phyloP scores from a whole-genome alignment of 2,329 filamentous ascomycete genomes.

The Fusarium pseudograminearum region DNA sequence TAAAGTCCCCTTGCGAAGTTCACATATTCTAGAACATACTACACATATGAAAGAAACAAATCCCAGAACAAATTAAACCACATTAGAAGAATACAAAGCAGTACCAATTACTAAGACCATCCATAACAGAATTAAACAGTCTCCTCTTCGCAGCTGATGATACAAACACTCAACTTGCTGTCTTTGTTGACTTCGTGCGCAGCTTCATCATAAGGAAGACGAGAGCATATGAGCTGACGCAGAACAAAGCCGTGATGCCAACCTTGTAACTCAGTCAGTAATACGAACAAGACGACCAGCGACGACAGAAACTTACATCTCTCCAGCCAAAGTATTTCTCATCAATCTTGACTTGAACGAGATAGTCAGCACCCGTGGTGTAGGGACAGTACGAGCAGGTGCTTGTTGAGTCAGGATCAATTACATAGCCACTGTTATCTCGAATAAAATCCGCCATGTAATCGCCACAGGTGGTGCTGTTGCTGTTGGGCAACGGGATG shows the following conservation, averaged over 20 bases:
- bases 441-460: not conserved
- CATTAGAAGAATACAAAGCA: too few species aligned
- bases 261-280: not conserved
- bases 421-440: not conserved
- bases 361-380: not conserved
- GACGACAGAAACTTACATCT: conserved; percentile 11
- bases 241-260: conserved; percentile 41
- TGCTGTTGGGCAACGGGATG: conserved; percentile 4
- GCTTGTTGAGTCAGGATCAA: not conserved
- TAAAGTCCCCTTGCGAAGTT: too few species aligned
- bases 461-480: not conserved
- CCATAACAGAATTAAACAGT: too few species aligned
- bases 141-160: fast-evolving
- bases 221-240: conserved; percentile 37
- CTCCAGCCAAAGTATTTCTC: conserved; percentile 28
- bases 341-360: not conserved
- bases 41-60: too few species aligned
- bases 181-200: conserved; percentile 38
- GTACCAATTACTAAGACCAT: too few species aligned
- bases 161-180: not conserved
- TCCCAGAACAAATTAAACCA: too few species aligned
- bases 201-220: conserved; percentile 46
- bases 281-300: fast-evolving
- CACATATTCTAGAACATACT: too few species aligned
- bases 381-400: not conserved